Evolutionary conservation across 257 asterid genomes (phyloP).

Genomic region (Prunella vulgaris): DNA sequence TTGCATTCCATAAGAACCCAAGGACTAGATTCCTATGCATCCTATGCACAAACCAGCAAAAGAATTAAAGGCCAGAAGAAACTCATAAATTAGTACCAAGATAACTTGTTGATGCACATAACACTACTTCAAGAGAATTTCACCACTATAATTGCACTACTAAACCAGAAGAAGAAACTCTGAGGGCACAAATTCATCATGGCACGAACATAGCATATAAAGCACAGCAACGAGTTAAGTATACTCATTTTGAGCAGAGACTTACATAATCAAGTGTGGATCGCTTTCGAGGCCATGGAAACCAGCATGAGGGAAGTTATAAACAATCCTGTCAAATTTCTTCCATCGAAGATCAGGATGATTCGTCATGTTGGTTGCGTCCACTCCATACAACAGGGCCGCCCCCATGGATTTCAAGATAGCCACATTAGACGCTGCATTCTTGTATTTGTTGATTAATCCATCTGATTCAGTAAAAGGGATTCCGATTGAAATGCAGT

Average conservation of each 20-base stretch:
- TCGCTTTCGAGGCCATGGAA: conserved; percentile 40
- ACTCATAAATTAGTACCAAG: too few relatives aligned
- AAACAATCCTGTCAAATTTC: conserved; percentile 55
- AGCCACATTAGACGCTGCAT: conserved; percentile 35
- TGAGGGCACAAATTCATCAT: background rate
- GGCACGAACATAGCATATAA: background rate
- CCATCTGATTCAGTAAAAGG: conserved; percentile 39
- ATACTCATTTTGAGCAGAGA: background rate
- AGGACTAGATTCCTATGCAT: background rate
- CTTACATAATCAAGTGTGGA: conserved; percentile 27
- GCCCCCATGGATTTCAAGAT: conserved; percentile 36
- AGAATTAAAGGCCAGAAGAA: background rate
- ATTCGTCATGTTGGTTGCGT: conserved; percentile 43
- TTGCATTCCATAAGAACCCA: background rate
- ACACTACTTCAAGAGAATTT: background rate
- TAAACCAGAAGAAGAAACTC: background rate
- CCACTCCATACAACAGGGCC: conserved; percentile 41
- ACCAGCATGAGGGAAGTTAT: conserved; percentile 77
- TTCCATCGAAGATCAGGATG: conserved; percentile 21
- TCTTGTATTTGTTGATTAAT: conserved; percentile 43
- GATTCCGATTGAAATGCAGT: too few relatives aligned
- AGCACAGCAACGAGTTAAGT: background rate
- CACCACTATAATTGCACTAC: background rate
- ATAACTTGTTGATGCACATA: background rate
- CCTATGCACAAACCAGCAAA: background rate